Percentiles rank a stretch among this genome's conserved stretches.
Conservation (phyloP, 805 yeast genomes). For the Pichia exigua region DNA sequence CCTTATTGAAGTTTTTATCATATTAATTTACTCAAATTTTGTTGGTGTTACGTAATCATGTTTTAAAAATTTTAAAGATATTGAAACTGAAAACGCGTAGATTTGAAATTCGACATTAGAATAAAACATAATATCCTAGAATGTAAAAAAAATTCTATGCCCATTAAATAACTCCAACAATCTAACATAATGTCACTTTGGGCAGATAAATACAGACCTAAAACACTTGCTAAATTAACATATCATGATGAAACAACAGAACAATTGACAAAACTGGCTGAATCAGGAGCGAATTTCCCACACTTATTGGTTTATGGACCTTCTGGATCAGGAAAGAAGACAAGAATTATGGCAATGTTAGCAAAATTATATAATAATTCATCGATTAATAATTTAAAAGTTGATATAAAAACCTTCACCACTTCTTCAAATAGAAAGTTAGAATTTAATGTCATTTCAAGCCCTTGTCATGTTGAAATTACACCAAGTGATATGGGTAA, state of each 20-base stretch:
- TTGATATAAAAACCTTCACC: constrained; percentile 79
- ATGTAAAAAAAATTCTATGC: not conserved
- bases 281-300: constrained; percentile 75
- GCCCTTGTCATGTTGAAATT: constrained; percentile 85
- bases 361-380: constrained; percentile 76
- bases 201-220: constrained; percentile 94
- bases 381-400: constrained; percentile 68
- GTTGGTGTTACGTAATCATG: not conserved
- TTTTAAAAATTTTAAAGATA: too few relatives aligned
- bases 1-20: too few relatives aligned
- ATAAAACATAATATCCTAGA: not conserved
- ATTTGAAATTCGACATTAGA: not conserved
- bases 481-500: constrained; percentile 97
- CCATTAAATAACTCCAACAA: not conserved
- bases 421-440: constrained; percentile 68
- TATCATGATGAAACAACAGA: constrained; percentile 61
- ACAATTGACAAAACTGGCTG: constrained; percentile 41
- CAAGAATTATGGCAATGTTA: constrained; percentile 75
- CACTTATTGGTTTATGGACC: constrained; percentile 93
- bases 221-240: constrained; percentile 49
- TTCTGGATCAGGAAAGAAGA: constrained; percentile 94
- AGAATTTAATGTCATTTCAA: constrained; percentile 88
- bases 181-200: constrained; percentile 70
- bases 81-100: not conserved
- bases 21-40: too few relatives aligned